Evolutionary conservation across 805 yeast species (phyloP), one percentile per base, ranked within the genome.

Genomic region (Wickerhamomyces canadensis): DNA sequence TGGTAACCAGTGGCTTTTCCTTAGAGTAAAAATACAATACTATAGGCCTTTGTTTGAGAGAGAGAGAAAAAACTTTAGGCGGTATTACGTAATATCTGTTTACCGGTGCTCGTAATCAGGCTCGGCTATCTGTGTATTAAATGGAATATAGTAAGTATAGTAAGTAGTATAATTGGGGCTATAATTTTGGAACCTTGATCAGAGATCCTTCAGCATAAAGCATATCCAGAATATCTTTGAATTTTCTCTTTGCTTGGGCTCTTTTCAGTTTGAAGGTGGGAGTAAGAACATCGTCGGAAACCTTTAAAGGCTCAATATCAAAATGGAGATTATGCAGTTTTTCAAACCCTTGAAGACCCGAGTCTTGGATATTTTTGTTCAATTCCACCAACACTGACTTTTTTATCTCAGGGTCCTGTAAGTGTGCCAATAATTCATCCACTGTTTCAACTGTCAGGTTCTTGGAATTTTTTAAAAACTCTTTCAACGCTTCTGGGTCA

Each of bases 191-290:
- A n/a, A 4, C 9, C 14, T 11, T 31, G 11, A 40, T 12, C 3
- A 43, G 16, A n/a, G 39, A 37, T 4, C 80, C 80, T 48, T 78
- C 79, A 28, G 49, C 56, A 43, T 78, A 78, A 60, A 78, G 50
- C 6, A 39, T 48, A 13, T 65, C 65, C 33, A 77, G 55, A 19
- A 60, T 64, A 6, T 51, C 43, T 34, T 60, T 51, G 51, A 70
- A 78, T 35, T 55, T 59, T 47, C 64, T 65, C 27, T 65, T 64
- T 0, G 79, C 77, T 18, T 65, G 38, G 17, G 41, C 44, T 40
- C 84, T 62, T 55, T 74, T 75, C 36, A 76, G 58, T 55, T 76
- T 76, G 45, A 76, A 50, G 5, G 89, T 82, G 27, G 89, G 89
- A 2, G 91, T 82, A 25, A 82, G 56, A 3, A 75, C 72, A 34